These are phyloP conservation scores for Neonectria sp. DNA, from an alignment of 2,329 filamentous ascomycete genomes.

Conservation along the genomic window DNA sequence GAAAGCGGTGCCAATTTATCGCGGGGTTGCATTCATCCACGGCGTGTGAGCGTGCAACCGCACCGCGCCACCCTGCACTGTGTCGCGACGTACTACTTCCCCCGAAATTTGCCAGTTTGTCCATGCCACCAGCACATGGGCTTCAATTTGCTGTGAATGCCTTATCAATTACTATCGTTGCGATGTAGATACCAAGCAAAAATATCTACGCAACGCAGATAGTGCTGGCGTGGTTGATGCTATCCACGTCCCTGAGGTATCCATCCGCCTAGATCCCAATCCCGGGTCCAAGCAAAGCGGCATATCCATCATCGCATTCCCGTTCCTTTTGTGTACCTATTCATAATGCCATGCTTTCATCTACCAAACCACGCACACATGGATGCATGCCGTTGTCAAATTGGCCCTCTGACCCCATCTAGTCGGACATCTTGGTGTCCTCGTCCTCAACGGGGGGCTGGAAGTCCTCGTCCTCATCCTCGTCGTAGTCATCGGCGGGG, in stretches of 20 bases:
- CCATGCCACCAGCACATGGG: not conserved
- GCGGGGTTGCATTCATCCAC: constrained; percentile 6
- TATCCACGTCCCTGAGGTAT: constrained; percentile 35
- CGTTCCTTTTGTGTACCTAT: constrained; percentile 37
- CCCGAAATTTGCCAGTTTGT: not conserved
- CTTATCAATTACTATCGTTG: constrained; percentile 36
- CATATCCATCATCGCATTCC: constrained; percentile 37
- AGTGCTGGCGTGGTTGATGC: constrained; percentile 36
- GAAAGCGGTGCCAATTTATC: constrained; percentile 1
- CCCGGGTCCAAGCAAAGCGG: constrained; percentile 34
- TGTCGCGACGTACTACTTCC: not conserved
- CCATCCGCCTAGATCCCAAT: constrained; percentile 39
- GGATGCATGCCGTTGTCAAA: constrained; percentile 9
- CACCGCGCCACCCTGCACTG: not conserved
- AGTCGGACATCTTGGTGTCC: constrained; percentile 77
- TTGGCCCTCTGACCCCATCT: constrained; percentile 28
- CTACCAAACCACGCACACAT: constrained; percentile 7
- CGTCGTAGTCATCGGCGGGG: constrained; percentile 81
- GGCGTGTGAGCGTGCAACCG: not conserved
- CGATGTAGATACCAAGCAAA: constrained; percentile 20
- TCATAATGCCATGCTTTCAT: constrained; percentile 42
- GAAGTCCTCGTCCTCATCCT: constrained; percentile 82
- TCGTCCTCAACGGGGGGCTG: constrained; percentile 74
- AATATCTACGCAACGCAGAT: constrained; percentile 42
- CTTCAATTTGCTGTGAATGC: constrained; percentile 7